phyloP scores from a whole-genome alignment of 495 filamentous ascomycete species.

The Neurospora sp. region DNA sequence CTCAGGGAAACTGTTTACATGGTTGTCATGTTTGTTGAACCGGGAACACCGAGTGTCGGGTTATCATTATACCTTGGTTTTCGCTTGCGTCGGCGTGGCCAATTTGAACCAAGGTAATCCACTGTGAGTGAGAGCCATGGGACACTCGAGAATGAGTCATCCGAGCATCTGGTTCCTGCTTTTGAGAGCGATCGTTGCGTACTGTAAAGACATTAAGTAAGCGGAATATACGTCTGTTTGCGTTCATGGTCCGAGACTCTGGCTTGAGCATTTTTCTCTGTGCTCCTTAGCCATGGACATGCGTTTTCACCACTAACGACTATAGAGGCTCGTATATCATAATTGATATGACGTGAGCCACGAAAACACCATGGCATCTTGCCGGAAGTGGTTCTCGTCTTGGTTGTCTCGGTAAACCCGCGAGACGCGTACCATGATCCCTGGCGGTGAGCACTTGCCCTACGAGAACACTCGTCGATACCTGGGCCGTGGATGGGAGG shows the following conservation, averaged over 20 bases:
- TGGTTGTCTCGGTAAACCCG: not conserved
- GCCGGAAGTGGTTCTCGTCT: not conserved
- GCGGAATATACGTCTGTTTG: not conserved
- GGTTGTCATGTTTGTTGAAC: not conserved
- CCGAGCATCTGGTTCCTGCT: not conserved
- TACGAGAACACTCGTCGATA: not conserved
- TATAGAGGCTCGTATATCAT: not conserved
- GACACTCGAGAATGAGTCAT: not conserved
- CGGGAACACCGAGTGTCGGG: not conserved
- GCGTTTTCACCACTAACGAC: not conserved
- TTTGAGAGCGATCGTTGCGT: not conserved
- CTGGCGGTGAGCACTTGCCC: not conserved
- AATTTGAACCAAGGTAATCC: not conserved
- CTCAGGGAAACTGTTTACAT: not conserved
- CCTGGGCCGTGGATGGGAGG: not conserved
- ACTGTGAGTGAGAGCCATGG: not conserved
- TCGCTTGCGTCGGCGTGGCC: not conserved
- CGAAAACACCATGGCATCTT: not conserved
- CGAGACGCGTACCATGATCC: not conserved
- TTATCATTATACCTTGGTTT: not conserved
- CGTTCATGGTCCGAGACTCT: not conserved
- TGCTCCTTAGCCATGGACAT: not conserved
- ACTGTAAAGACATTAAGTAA: not conserved
- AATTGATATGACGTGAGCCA: not conserved
- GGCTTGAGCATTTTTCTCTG: not conserved